Base-by-base conservation (phyloP, 257 asterid species). In the Plectranthus barbatus region DNA sequence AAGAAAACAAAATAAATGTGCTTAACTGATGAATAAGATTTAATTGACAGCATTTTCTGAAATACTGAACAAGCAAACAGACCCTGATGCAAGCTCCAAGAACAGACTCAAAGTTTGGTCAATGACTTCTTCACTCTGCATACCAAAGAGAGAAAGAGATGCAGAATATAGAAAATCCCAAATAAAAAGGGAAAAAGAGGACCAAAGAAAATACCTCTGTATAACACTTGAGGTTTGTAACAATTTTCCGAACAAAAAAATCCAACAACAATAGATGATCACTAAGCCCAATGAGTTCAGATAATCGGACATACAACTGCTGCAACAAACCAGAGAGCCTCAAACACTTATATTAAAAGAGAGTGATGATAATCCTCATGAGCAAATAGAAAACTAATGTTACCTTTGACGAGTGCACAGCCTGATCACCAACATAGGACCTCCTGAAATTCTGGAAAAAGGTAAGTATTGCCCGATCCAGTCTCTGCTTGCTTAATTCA, bases 361-460 rank as follows among this genome's bases (percentile, higher is more conserved):
- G 61, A 42, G 39, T 57, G 60, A 56, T 47, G 64, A 72, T 13
- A 49, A 55, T 61, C 24, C 14, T 56, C 62, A 52, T 55, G 42
- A 37, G 47, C 3, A 40, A 67, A 60, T 66, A 40, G 39, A 60
- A 42, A 33, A 71, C 4, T 18, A 40, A 12, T 51, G 41, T 66
- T 71, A 90, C 99, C 99, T 93, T 93, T 40, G 99, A 90, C 18
- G 99, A 87, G 75, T 90, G 99, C 90, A 93, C 90, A 60, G 99
- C 96, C 74, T 87, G 96, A 74, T 93, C 97, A 50, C 97, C 99
- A 59, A 93, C 97, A 67, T 93, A 90, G 40, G 96, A 84, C 76
- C 80, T 93, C 74, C 97, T 87, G 55, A 93, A 87, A 74, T 78
- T 84, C 76, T 89, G 99, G 74, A 93, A 93, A 78, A 93, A 93